Percentiles rank a stretch among this genome's conserved stretches.
These are phyloP conservation scores for Erigeron canadensis DNA, from an alignment of 129 eudicot genomes.

Conservation along the genomic window DNA sequence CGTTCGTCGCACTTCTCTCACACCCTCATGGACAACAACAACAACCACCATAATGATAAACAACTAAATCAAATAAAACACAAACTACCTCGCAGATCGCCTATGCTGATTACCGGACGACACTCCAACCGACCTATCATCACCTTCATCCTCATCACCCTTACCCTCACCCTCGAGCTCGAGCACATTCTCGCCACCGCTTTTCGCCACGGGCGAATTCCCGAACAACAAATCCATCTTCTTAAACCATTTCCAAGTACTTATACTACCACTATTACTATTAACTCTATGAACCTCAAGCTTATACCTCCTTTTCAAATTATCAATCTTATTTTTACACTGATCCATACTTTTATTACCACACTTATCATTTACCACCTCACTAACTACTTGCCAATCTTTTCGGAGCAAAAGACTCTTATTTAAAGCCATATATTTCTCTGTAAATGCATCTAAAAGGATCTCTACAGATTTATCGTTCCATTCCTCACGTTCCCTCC, in stretches of 20 bases:
- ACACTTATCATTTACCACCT: constrained; percentile 25
- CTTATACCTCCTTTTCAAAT: constrained; percentile 50
- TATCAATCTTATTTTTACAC: constrained; percentile 50
- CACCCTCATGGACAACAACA: not conserved
- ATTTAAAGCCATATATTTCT: constrained; percentile 34
- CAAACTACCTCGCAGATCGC: constrained; percentile 43
- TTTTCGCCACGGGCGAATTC: constrained; percentile 1
- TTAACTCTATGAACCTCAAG: constrained; percentile 35
- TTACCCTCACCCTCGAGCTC: no score
- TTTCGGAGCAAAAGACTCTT: constrained; percentile 30
- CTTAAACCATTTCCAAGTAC: constrained; percentile 38
- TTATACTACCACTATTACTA: constrained; percentile 23
- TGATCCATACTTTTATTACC: constrained; percentile 44
- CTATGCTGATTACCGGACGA: constrained; percentile 17
- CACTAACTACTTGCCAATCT: constrained; percentile 45
- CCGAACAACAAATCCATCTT: constrained; percentile 35
- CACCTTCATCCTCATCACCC: constrained; percentile 14
- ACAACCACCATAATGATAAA: not conserved
- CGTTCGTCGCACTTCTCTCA: no score
- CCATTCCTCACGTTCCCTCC: constrained; percentile 48
- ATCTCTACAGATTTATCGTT: constrained; percentile 19
- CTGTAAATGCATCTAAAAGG: constrained; percentile 39
- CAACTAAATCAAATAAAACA: not conserved
- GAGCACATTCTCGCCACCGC: not conserved
- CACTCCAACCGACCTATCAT: constrained; percentile 30